phyloP scores from a whole-genome alignment of 495 filamentous ascomycete genomes.

The Thozetella sp. region DNA sequence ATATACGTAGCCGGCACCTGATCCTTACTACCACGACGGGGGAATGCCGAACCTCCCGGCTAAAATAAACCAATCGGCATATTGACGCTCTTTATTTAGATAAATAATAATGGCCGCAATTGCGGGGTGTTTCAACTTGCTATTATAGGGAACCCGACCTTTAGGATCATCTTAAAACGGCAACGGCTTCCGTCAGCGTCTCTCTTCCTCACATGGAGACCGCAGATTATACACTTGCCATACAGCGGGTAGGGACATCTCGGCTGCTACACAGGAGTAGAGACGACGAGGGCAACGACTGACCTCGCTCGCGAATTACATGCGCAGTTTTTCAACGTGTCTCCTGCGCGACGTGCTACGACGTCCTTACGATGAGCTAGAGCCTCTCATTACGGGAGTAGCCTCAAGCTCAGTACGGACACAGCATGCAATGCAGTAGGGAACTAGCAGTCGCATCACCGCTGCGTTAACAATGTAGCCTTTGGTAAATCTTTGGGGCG shows the following conservation, averaged over 20 bases:
- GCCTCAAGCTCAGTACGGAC: neutral
- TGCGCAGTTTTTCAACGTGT: too few relatives aligned
- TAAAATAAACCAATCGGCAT: conserved; percentile 11
- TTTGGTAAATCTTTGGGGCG: neutral
- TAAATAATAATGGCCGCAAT: conserved; percentile 4
- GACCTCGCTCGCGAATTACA: too few relatives aligned
- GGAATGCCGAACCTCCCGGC: conserved; percentile 13
- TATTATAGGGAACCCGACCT: neutral
- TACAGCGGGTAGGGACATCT: neutral
- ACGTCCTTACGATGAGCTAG: neutral
- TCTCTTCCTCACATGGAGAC: neutral
- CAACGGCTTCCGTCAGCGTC: neutral
- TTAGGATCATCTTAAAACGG: conserved; percentile 2
- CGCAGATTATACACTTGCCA: neutral
- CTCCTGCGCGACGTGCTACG: too few relatives aligned
- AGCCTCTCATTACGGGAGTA: neutral
- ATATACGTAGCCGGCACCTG: conserved; percentile 6
- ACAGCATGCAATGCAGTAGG: neutral
- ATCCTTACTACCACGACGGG: conserved; percentile 4
- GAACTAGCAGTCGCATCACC: neutral
- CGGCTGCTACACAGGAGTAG: neutral
- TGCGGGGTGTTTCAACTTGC: conserved; percentile 2
- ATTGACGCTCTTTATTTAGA: conserved; percentile 13
- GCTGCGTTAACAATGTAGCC: neutral
- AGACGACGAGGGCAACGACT: too few relatives aligned